A percentile compares a stretch with the other conserved stretches of the same genome.
Evolutionary conservation across 306 rosid genomes (phyloP).

Genomic region (Dalbergia oliveri): DNA sequence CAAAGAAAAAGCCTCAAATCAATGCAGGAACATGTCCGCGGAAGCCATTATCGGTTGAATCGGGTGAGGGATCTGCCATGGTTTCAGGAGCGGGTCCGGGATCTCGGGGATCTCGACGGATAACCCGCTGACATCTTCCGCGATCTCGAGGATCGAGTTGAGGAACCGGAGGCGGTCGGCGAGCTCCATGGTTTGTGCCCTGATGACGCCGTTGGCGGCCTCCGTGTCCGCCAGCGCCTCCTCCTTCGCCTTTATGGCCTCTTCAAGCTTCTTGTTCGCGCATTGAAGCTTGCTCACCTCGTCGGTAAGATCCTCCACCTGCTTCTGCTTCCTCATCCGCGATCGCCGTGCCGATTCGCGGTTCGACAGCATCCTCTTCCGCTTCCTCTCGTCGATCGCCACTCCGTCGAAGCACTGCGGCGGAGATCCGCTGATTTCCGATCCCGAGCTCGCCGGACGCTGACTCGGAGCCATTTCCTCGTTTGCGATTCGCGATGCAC

Average conservation of each 20-base stretch:
- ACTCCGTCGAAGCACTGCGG: no score
- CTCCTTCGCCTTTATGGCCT: constrained; percentile 64
- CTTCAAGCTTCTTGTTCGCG: constrained; percentile 57
- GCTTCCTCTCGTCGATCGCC: constrained; percentile 75
- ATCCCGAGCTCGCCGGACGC: constrained; percentile 71
- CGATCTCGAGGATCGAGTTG: constrained; percentile 74
- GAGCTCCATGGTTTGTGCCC: constrained; percentile 73
- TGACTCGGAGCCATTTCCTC: constrained; percentile 63
- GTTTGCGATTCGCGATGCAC: background rate
- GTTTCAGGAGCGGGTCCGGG: constrained; percentile 73
- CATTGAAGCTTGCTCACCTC: constrained; percentile 62
- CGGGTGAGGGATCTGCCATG: constrained; percentile 70
- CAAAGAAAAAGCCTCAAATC: constrained; percentile 31
- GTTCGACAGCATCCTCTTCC: constrained; percentile 94
- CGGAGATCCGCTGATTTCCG: constrained; percentile 65
- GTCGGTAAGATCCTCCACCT: constrained; percentile 71
- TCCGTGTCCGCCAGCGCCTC: constrained; percentile 61
- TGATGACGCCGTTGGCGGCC: constrained; percentile 65
- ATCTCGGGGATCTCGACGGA: constrained; percentile 77
- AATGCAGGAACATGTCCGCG: constrained; percentile 63
- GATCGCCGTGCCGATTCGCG: constrained; percentile 96
- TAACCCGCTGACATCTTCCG: constrained; percentile 78
- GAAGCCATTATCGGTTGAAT: constrained; percentile 62
- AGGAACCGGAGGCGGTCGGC: constrained; percentile 76
- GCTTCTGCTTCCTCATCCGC: constrained; percentile 94